Evolutionary conservation across 208 protist genomes (phyloP).

Genomic region (Borovskyia barvae): DNA sequence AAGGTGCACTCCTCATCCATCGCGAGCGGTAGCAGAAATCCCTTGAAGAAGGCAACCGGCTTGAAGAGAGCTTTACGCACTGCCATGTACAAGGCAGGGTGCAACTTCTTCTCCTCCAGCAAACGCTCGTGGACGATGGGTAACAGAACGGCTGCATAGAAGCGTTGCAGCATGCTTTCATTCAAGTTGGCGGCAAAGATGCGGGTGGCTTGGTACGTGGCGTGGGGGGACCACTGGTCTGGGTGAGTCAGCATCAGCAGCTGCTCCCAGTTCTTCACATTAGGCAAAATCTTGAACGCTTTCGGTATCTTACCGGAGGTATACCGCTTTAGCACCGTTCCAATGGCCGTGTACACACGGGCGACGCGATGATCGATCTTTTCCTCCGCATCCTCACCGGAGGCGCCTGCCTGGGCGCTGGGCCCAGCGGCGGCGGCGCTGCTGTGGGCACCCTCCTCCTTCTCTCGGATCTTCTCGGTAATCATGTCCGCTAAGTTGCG

Average conservation of each 20-base stretch:
- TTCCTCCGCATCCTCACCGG: slow-evolving; percentile 29
- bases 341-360: slow-evolving; percentile 93
- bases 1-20: slow-evolving; percentile 94
- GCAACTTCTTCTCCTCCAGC: slow-evolving; percentile 90
- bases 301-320: slow-evolving; percentile 98
- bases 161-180: slow-evolving; percentile 96
- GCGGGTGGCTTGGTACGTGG: slow-evolving; percentile 94
- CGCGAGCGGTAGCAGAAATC: slow-evolving; percentile 97
- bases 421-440: slow-evolving; percentile 17
- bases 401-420: background rate
- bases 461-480: slow-evolving; percentile 89
- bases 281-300: slow-evolving; percentile 98
- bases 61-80: slow-evolving; percentile 98
- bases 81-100: slow-evolving; percentile 98
- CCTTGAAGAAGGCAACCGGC: slow-evolving; percentile 99
- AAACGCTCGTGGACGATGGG: slow-evolving; percentile 91
- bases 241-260: slow-evolving; percentile 96
- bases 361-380: slow-evolving; percentile 82
- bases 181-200: slow-evolving; percentile 98
- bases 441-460: slow-evolving; percentile 46
- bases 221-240: slow-evolving; percentile 94
- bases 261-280: slow-evolving; percentile 97
- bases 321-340: slow-evolving; percentile 94
- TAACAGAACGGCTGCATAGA: slow-evolving; percentile 97
- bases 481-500: slow-evolving; percentile 92